Evolutionary conservation across 2,329 filamentous ascomycete genomes (phyloP), one percentile per base, ranked within the genome.

Genomic region (Hypocrella siamensis): DNA sequence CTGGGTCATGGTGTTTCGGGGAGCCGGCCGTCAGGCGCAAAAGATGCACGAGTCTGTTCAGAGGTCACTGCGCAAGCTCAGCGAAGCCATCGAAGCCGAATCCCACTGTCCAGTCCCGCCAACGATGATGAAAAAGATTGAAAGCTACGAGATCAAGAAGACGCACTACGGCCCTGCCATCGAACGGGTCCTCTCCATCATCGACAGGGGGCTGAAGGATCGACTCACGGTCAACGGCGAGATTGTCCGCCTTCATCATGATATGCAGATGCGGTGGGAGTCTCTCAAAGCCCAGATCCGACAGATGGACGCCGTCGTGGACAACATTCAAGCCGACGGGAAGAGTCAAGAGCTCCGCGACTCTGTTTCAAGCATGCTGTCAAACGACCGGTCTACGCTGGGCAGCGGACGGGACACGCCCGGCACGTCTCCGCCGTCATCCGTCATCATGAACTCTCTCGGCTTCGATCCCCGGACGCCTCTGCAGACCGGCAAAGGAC

Each of bases 21-120:
- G 90, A 41, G 90, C 90, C 12, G 86, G 85, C 11, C 70, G 79
- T 35, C 85, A 94, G 54, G 88, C 90, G 4, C 75, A 90, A 43
- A 93, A 93, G 60, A 93, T 98, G 85, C 88, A 84, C 49, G 84
- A 93, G 43, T 94, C 86, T 4, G 83, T 96, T 16, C 82, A 92
- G 48, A 71, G 88, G 40, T 93, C 85, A 49, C 73, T 92, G 36
- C 57, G 64, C 29, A 93, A 93, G 55, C 65, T 98, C 22, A 75
- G 71, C 39, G 84, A 93, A 47, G 76, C 75, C 4, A 63, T 93
- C 12, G 82, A 93, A 36, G 65, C 72, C 9, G 77, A 76, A 6
- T 66, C 79, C 45, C 79, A 90, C 40, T 56, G 84, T 36, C 79
- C 76, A 10, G 83, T 80, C 46, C 72, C 74, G 16, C 61, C 75